Conservation (phyloP, 2,329 filamentous ascomycete genomes). For the Seiridium unicorne region DNA sequence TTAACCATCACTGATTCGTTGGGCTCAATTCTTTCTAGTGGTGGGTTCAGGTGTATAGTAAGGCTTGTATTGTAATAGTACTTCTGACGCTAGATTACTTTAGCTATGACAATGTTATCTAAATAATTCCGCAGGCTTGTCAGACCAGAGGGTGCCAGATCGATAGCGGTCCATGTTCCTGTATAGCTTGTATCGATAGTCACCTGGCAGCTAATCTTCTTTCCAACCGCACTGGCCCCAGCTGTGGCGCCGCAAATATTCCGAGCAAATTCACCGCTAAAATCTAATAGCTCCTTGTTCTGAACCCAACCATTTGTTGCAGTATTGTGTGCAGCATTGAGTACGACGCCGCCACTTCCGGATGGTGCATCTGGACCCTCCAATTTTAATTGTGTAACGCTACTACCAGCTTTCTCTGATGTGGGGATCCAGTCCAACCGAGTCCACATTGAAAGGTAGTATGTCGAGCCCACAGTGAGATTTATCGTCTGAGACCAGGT, state of each 20-base stretch:
- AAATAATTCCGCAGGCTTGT: no score
- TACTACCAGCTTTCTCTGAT: neutral
- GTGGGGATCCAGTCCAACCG: neutral
- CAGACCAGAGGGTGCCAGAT: neutral
- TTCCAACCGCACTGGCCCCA: neutral
- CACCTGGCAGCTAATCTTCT: neutral
- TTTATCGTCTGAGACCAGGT: no score
- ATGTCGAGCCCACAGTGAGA: no score
- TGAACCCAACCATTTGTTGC: neutral
- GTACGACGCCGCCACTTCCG: neutral
- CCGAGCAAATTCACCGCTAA: neutral
- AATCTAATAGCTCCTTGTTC: neutral
- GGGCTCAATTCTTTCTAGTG: no score
- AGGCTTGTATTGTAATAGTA: no score
- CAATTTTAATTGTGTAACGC: neutral
- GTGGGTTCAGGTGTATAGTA: no score
- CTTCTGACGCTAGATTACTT: no score
- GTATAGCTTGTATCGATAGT: neutral
- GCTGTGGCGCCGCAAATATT: neutral
- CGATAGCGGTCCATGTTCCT: neutral
- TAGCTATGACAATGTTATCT: no score
- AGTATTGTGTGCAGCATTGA: neutral
- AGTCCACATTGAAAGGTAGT: neutral
- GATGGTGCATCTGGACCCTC: neutral
- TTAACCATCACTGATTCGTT: no score